Base-by-base conservation (phyloP, 148 eudicot species). In the Oxyria digyna region DNA sequence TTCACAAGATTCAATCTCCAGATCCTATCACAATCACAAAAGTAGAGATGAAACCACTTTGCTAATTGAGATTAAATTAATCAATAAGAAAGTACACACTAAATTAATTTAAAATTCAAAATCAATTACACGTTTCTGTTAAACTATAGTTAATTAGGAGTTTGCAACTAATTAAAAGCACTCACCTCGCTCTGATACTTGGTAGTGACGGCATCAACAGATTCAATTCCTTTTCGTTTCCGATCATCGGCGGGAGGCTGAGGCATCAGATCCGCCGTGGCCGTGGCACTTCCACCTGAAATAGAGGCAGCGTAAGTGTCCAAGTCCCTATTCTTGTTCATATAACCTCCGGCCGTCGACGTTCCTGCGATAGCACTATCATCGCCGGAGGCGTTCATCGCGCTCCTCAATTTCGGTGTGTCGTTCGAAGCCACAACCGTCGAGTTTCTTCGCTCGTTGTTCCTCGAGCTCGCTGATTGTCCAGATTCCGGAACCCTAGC, bases 1-100 rank as follows among this genome's bases (percentile, higher is more conserved):
- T 21, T 81, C 83, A 49, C 62, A 75, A 46, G 84, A 83, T 69
- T 89, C 89, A 71, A 71, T 78, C 54, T 85, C 98, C n/a, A 77
- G 70, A 70, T 87, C 96, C 98, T 81, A 59, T 59, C 65, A 59
- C 18, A 29, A 59, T 59, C 65, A 59, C 18, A 29, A 59, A 26
- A 57, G 62, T 1, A 10, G 21, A 43, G 48, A 1, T 18, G 17
- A 54, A 54, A 54, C 62, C 31, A 24, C 52, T 17, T n/a, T 6
- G 52, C 23, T n/a, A n/a, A 46, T 23, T 11, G 12, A 11, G 62
- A 54, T 54, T 46, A 54, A 11, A 54, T 11, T 54, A 54, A 54
- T 24, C 62, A 54, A 31, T 14, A 59, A 57, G 6, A 35, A 2
- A 35, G 6, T 35, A n/a, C n/a, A n/a, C n/a, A n/a, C 1, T 54